Evolutionary conservation across 441 rosid species (phyloP), one percentile per base, ranked within the genome.

Genomic region (Corymbia calophylla): DNA sequence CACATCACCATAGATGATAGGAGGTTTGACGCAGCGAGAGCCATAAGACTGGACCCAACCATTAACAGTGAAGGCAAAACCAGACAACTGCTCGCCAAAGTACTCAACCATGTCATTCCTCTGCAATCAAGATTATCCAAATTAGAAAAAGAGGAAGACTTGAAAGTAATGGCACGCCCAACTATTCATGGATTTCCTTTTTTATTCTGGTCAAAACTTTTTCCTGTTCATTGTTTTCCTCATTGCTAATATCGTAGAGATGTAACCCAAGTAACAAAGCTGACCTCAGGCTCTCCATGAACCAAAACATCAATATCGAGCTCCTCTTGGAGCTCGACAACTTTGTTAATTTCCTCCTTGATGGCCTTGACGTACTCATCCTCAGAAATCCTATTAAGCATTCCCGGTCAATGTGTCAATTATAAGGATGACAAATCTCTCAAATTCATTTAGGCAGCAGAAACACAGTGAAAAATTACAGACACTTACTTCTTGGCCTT

Each of bases 201-300:
- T 51, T 53, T 32, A 4, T 53, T n/a, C 44, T 53, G 60, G 56
- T 29, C 44, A 29, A 85, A 32, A 53, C 16, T 53, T 85, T 32
- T 44, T 85, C 60, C 27, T 53, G n/a, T 77, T 77, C 53, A 77
- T 27, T 44, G 51, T 44, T 77, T 47, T 77, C 84, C 18, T 44
- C 84, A 44, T 77, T 25, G 51, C 84, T 77, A 77, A 77, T 77
- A 23, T 44, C 18, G 51, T 23, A 44, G 84, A 44, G 51, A 23
- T 13, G 84, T 49, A 58, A 39, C 53, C 60, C 8, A 66, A 44
- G 84, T 27, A 60, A 87, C 6, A 73, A 92, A 64, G 87, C 92
- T 93, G 89, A 96, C 99, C 98, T 98, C 99, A n/a, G 99, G 99
- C 95, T 98, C 99, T 92, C 99, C 99, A n/a, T 97, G 99, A 87